Evolutionary conservation across 371 early-diverging fungal species (phyloP).

Genomic region (Batkoa obscura): DNA sequence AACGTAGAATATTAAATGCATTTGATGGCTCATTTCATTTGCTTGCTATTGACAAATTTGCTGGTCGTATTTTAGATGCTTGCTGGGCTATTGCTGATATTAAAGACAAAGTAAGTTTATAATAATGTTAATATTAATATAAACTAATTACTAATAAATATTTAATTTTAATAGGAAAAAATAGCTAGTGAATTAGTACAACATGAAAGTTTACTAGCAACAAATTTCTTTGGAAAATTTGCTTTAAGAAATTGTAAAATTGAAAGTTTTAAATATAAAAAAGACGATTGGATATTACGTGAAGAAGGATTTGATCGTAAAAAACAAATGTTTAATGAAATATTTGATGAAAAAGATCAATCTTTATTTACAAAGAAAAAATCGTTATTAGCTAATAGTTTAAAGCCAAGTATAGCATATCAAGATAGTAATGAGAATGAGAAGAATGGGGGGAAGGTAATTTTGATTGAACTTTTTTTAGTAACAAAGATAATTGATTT

Average conservation of each 20-base stretch:
- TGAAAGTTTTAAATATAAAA: slow-evolving; percentile 48
- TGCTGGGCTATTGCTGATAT: slow-evolving; percentile 59
- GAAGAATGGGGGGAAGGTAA: too few relatives aligned
- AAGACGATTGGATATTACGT: slow-evolving; percentile 50
- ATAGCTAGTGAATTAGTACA: slow-evolving; percentile 48
- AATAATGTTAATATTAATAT: too few relatives aligned
- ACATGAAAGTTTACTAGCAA: slow-evolving; percentile 26
- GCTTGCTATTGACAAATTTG: slow-evolving; percentile 52
- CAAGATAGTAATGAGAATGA: too few relatives aligned
- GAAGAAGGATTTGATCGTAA: slow-evolving; percentile 48
- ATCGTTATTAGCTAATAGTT: too few relatives aligned
- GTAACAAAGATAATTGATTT: too few relatives aligned
- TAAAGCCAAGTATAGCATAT: too few relatives aligned
- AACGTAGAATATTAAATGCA: slow-evolving; percentile 38
- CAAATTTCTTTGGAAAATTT: slow-evolving; percentile 49
- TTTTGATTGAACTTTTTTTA: too few relatives aligned
- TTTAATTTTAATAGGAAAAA: slow-evolving; percentile 10
- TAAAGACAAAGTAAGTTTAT: slow-evolving; percentile 25
- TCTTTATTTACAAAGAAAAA: too few relatives aligned
- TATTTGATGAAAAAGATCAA: slow-evolving; percentile 21
- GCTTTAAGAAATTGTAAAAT: slow-evolving; percentile 58
- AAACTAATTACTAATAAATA: too few relatives aligned
- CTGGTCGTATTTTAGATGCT: slow-evolving; percentile 57
- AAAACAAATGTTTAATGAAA: slow-evolving; percentile 55
- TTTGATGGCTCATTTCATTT: slow-evolving; percentile 30